Evolutionary conservation across 441 rosid genomes (phyloP), one percentile per base, ranked within the genome.

Genomic region (Rhodomyrtus psidioides): DNA sequence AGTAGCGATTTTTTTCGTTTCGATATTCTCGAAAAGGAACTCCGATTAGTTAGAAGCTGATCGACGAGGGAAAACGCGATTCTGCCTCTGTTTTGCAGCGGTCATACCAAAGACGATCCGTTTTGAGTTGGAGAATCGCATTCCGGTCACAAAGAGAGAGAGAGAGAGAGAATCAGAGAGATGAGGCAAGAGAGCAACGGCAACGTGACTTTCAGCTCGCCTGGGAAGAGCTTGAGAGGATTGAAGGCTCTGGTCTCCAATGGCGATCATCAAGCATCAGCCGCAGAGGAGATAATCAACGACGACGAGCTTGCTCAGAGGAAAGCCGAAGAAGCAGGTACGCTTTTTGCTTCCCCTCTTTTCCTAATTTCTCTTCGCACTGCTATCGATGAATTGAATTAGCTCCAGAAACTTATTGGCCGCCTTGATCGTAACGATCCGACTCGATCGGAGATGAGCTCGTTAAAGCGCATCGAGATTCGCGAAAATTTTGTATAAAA

Each of bases 291-390:
- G 84, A 87, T 87, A 27, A 88, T 93, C 87, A 92, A 92, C 84
- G 98, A 95, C 90, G 88, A 86, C 89, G 95, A 95, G 87, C 91
- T 97, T 55, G 98, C 98, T 88, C 95, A 92, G 83, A 89, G 99
- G 81, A 97, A 95, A 92, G 99, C 98, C 88, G 96, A 91, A 92
- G 98, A 97, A 94, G 96, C 99, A 90, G 99, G 99, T 97, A 82
- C 51, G 26, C 17, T 28, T 3, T 46, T 6, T 7, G 34, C 58
- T 53, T 39, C 34, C 34, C 5, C 75, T 28, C 28, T 42, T 12
- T 17, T 39, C 46, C 12, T 49, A 4, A 44, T 83, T 84, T 23
- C 53, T 53, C 70, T 27, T 82, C 9, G 27, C 54, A 17, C n/a
- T 30, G 59, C 28, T 86, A 39, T 39, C 49, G 2, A 34, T 65